Evolutionary conservation across 2,329 filamentous ascomycete genomes (phyloP).

Genomic region (Karstenula rhodostoma): DNA sequence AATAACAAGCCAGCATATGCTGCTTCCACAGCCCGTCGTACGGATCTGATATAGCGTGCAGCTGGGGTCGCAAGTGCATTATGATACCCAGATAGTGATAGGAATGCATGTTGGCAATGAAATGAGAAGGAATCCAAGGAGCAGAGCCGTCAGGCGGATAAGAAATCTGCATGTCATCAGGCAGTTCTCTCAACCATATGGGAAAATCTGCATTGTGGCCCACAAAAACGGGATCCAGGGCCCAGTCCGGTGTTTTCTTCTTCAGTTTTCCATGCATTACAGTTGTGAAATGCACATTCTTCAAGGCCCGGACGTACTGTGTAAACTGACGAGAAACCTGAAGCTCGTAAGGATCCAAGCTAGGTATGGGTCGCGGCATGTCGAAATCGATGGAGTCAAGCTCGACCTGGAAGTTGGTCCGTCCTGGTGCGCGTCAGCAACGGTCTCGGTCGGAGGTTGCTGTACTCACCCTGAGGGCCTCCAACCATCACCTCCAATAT

Average conservation of each 20-base stretch:
- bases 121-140: conserved; percentile 86
- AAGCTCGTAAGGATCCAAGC: conserved; percentile 77
- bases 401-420: conserved; percentile 79
- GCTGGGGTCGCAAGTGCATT: conserved; percentile 85
- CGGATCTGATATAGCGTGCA: conserved; percentile 77
- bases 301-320: conserved; percentile 79
- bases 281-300: conserved; percentile 80
- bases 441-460: too few species aligned
- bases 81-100: conserved; percentile 89
- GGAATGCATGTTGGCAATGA: conserved; percentile 85
- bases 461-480: conserved; percentile 79
- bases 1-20: conserved; percentile 86
- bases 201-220: conserved; percentile 80
- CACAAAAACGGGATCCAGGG: conserved; percentile 81
- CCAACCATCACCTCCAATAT: conserved; percentile 92
- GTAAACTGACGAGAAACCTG: conserved; percentile 83
- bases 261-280: conserved; percentile 76
- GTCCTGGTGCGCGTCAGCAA: conserved; percentile 53
- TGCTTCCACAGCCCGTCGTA: conserved; percentile 84
- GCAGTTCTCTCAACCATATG: conserved; percentile 78
- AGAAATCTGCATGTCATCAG: conserved; percentile 77
- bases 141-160: conserved; percentile 81
- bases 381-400: conserved; percentile 79
- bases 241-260: conserved; percentile 83
- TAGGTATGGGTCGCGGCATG: conserved; percentile 68